These are phyloP conservation scores for Neoascochyta sp. DNA, from an alignment of 2,329 filamentous ascomycete species.

Conservation along the genomic window DNA sequence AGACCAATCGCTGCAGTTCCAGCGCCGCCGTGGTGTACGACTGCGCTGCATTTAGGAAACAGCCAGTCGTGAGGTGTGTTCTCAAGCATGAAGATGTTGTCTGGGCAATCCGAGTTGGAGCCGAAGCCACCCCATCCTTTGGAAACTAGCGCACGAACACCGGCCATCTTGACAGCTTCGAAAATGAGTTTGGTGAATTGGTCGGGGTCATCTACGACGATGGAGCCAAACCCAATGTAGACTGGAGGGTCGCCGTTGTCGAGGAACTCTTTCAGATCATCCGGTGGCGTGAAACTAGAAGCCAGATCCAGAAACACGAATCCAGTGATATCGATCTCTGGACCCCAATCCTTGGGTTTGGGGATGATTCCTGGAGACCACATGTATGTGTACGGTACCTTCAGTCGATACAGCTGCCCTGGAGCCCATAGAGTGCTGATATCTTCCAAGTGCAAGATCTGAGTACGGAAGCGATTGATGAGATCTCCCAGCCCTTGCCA, in stretches of 20 bases:
- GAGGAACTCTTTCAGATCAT: constrained; percentile 46
- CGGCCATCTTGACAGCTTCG: constrained; percentile 61
- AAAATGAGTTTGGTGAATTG: constrained; percentile 68
- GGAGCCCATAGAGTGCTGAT: constrained; percentile 75
- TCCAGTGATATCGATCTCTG: constrained; percentile 68
- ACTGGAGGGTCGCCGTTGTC: constrained; percentile 53
- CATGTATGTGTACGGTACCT: constrained; percentile 72
- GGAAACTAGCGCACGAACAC: constrained; percentile 67
- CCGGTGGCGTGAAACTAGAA: constrained; percentile 57
- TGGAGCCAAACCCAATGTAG: constrained; percentile 74
- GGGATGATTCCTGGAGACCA: constrained; percentile 61
- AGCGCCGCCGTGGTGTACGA: constrained; percentile 73
- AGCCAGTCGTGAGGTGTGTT: constrained; percentile 77
- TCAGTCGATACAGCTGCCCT: constrained; percentile 66
- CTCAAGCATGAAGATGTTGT: constrained; percentile 67
- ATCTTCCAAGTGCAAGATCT: constrained; percentile 67
- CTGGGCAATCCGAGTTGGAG: constrained; percentile 46
- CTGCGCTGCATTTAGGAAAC: constrained; percentile 62
- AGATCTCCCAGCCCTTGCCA: constrained; percentile 66
- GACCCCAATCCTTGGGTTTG: constrained; percentile 66
- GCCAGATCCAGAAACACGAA: constrained; percentile 74
- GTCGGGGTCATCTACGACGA: constrained; percentile 70
- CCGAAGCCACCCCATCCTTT: constrained; percentile 75
- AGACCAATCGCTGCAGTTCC: constrained; percentile 72
- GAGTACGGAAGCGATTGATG: constrained; percentile 68